A percentile compares a stretch with the other conserved stretches of the same genome.
Conservation (phyloP, 2,329 filamentous ascomycete genomes). For the Scortechinia acanthostroma region DNA sequence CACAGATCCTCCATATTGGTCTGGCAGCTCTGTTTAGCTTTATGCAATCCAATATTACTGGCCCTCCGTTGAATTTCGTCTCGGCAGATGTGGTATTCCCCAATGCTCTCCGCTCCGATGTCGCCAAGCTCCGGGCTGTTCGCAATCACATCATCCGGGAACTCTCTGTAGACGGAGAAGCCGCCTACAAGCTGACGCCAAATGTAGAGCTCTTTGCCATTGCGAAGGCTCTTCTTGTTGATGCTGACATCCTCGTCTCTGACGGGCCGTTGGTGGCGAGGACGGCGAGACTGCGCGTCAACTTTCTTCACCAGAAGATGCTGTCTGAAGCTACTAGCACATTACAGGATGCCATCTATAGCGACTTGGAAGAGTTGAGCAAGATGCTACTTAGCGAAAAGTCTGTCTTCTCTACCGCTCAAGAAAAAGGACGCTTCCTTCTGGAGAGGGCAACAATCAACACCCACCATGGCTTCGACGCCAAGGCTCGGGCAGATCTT, state of each 20-base stretch:
- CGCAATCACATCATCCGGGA: not conserved
- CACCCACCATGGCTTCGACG: constrained; percentile 55
- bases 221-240: not conserved
- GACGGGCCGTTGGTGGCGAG: constrained; percentile 7
- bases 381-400: not conserved
- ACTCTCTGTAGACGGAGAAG: not conserved
- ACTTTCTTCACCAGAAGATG: constrained; percentile 57
- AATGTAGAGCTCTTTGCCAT: not conserved
- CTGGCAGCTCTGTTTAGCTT: constrained; percentile 53
- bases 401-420: constrained; percentile 4
- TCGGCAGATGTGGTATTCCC: not conserved
- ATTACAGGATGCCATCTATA: constrained; percentile 47
- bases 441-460: constrained; percentile 54
- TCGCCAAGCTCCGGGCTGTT: not conserved
- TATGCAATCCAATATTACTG: constrained; percentile 61
- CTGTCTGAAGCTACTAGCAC: constrained; percentile 50
- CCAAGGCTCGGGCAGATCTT: constrained; percentile 47
- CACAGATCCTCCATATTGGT: constrained; percentile 35
- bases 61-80: constrained; percentile 40
- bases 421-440: constrained; percentile 36
- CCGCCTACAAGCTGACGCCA: not conserved
- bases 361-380: constrained; percentile 34
- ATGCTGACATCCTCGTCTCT: constrained; percentile 16
- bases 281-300: constrained; percentile 35
- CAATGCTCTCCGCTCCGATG: not conserved